These are phyloP conservation scores for Hypoxylon fuscum DNA, from an alignment of 495 filamentous ascomycete genomes.

Conservation along the genomic window DNA sequence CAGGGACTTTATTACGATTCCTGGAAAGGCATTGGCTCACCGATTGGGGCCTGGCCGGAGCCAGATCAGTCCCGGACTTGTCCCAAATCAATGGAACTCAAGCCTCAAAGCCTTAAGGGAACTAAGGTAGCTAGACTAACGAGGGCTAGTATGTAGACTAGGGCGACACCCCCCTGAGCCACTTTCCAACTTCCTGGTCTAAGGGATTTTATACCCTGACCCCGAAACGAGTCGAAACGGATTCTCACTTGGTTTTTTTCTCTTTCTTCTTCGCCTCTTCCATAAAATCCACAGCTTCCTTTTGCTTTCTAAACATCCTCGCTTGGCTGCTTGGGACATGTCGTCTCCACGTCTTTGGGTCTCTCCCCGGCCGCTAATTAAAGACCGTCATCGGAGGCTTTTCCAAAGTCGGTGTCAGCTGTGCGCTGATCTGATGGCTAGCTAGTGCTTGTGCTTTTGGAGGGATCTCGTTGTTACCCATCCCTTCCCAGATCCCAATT, in stretches of 20 bases:
- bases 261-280: conserved; percentile 20
- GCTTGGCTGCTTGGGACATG: conserved; percentile 17
- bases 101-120: conserved; percentile 29
- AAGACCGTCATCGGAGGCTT: conserved; percentile 44
- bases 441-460: conserved; percentile 26
- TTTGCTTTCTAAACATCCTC: conserved; percentile 29
- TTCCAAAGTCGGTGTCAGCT: conserved; percentile 38
- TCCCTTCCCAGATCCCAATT: conserved; percentile 36
- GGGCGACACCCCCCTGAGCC: conserved; percentile 30
- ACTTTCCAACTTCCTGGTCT: conserved; percentile 23
- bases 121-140: not conserved
- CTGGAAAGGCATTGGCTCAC: conserved; percentile 22
- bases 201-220: conserved; percentile 36
- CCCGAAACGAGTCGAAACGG: conserved; percentile 37
- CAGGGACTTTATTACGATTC: conserved; percentile 35
- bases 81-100: conserved; percentile 42
- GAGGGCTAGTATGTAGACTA: conserved; percentile 8
- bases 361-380: conserved; percentile 42
- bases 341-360: conserved; percentile 26
- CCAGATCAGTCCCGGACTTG: conserved; percentile 32
- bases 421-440: conserved; percentile 34
- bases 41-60: conserved; percentile 11
- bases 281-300: conserved; percentile 38
- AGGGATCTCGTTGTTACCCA: conserved; percentile 35
- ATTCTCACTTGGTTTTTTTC: conserved; percentile 21